These are phyloP conservation scores for Coemansia erecta DNA, from an alignment of 192 early-diverging fungal genomes.

Conservation along the genomic window DNA sequence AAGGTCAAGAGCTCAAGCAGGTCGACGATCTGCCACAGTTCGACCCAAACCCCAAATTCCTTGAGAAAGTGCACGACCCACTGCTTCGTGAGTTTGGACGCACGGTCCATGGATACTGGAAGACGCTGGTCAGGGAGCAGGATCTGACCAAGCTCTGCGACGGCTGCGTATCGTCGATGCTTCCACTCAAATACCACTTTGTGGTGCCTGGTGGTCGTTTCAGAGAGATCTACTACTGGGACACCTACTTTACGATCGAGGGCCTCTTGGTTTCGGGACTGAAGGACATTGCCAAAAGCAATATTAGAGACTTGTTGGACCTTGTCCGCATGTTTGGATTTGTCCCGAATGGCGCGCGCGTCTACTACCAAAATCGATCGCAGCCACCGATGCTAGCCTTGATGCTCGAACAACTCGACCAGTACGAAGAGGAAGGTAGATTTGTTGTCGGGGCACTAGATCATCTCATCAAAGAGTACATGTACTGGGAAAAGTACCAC, in stretches of 20 bases:
- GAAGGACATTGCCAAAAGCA: conserved; percentile 44
- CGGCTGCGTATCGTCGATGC: conserved; percentile 58
- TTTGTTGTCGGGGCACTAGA: conserved; percentile 56
- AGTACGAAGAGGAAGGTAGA: conserved; percentile 50
- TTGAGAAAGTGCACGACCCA: conserved; percentile 48
- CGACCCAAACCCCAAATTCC: conserved; percentile 43
- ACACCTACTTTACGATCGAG: conserved; percentile 66
- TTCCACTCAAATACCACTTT: conserved; percentile 59
- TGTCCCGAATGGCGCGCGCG: conserved; percentile 72
- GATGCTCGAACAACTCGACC: conserved; percentile 65
- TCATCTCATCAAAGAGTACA: conserved; percentile 58
- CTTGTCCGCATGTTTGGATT: conserved; percentile 63
- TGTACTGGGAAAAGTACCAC: conserved; percentile 60
- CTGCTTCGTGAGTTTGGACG: conserved; percentile 50
- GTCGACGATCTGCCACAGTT: conserved; percentile 37
- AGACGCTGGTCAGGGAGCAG: conserved; percentile 56
- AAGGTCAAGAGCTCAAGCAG: conserved; percentile 54
- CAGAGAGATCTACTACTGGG: conserved; percentile 76
- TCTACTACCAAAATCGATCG: conserved; percentile 73
- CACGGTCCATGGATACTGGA: conserved; percentile 59
- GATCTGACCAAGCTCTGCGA: conserved; percentile 54
- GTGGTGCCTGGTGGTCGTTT: conserved; percentile 74
- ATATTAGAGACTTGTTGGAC: conserved; percentile 62
- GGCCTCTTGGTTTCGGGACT: conserved; percentile 62
- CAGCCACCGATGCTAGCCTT: conserved; percentile 70